phyloP scores from a whole-genome alignment of 345 rosid species.

The Durio zibethinus region DNA sequence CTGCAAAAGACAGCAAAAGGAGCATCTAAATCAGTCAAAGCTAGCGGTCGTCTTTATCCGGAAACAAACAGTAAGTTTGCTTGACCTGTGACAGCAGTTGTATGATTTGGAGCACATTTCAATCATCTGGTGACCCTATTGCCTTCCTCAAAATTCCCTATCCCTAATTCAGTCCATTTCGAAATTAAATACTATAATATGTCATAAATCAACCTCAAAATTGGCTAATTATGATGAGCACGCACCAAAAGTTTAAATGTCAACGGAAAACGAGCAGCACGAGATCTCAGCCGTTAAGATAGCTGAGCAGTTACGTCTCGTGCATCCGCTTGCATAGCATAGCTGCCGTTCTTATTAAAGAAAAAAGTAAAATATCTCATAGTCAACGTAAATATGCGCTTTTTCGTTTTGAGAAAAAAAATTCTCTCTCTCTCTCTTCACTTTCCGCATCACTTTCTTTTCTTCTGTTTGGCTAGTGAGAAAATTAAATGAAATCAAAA shows the following conservation, averaged over 20 bases:
- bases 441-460: neutral
- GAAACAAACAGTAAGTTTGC: too few relatives aligned
- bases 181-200: too few relatives aligned
- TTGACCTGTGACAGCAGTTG: neutral
- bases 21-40: too few relatives aligned
- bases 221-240: neutral
- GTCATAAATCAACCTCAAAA: neutral
- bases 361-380: neutral
- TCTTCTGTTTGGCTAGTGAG: slow-evolving; percentile 3
- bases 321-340: neutral
- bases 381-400: neutral
- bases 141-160: too few relatives aligned
- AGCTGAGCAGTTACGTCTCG: neutral
- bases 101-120: neutral
- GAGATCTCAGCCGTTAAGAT: neutral
- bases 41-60: too few relatives aligned
- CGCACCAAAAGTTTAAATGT: neutral
- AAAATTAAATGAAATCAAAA: neutral
- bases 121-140: neutral
- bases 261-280: neutral
- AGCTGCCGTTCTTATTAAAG: neutral
- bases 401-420: neutral
- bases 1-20: neutral
- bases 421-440: too few relatives aligned
- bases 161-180: neutral